Conservation (phyloP, 257 asterid genomes). For the Apocynum venetum region DNA sequence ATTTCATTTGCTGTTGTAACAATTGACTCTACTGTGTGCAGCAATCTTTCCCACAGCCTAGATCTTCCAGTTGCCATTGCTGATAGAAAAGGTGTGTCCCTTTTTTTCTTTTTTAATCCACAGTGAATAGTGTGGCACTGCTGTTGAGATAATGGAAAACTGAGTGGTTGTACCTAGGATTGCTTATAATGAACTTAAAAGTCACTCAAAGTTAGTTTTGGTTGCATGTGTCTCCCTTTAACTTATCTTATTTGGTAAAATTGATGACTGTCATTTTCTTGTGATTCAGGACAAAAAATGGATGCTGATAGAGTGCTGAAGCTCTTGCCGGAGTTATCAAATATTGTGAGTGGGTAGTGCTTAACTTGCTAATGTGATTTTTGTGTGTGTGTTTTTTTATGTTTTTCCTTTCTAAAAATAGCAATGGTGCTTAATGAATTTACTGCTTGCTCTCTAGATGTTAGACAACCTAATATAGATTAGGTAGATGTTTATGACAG, state of each 20-base stretch:
- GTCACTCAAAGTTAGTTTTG: background rate
- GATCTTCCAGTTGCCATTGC: conserved; percentile 30
- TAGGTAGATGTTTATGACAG: too few relatives aligned
- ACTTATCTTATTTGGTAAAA: background rate
- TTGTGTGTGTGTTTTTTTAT: background rate
- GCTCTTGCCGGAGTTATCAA: conserved; percentile 78
- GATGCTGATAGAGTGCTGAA: conserved; percentile 61
- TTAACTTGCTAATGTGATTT: conserved; percentile 6
- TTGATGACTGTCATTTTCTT: background rate
- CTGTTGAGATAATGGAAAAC: background rate
- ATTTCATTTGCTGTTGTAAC: conserved; percentile 9
- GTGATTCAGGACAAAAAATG: conserved; percentile 39
- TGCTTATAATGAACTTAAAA: background rate
- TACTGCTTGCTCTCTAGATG: background rate
- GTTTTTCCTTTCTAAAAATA: background rate
- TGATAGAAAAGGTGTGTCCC: conserved; percentile 42
- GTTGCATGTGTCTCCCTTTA: background rate
- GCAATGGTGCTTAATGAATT: background rate
- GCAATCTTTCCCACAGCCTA: conserved; percentile 45
- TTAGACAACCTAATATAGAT: too few relatives aligned
- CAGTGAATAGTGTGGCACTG: background rate
- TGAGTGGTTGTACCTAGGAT: background rate
- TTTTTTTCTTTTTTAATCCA: background rate
- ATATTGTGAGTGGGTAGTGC: conserved; percentile 45
- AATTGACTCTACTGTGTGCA: conserved; percentile 35